Conservation (phyloP, 1,139 yeast species). For the Kodamaea ohmeri region DNA sequence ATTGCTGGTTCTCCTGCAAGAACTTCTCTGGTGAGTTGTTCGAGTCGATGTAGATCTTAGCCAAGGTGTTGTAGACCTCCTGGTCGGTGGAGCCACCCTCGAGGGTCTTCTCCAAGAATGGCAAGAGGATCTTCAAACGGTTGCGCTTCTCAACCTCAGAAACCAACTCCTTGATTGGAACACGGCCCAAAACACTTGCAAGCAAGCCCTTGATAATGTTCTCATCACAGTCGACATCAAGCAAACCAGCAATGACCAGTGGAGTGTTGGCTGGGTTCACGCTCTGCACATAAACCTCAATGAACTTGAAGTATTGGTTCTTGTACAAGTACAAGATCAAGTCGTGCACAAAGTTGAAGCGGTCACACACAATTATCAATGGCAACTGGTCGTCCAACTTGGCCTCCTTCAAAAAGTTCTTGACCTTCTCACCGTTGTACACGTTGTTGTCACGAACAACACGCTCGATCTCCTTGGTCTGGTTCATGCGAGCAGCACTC, state of each 20-base stretch:
- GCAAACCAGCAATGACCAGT: constrained; percentile 91
- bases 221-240: constrained; percentile 98
- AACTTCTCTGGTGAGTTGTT: constrained; percentile 97
- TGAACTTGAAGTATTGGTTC: constrained; percentile 91
- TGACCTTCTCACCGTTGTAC: constrained; percentile 95
- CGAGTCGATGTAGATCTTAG: constrained; percentile 95
- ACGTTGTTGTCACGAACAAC: constrained; percentile 91
- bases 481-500: constrained; percentile 88
- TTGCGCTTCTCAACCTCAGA: constrained; percentile 95
- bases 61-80: constrained; percentile 91
- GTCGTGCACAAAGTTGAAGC: constrained; percentile 89
- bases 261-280: constrained; percentile 96
- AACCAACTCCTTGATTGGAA: constrained; percentile 86
- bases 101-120: constrained; percentile 87
- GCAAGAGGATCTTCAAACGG: constrained; percentile 84
- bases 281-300: constrained; percentile 96
- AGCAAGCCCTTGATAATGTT: constrained; percentile 76
- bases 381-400: constrained; percentile 95
- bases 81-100: constrained; percentile 87
- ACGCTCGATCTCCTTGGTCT: constrained; percentile 91
- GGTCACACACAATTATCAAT: constrained; percentile 91
- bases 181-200: constrained; percentile 88
- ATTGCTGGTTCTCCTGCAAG: constrained; percentile 82
- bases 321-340: constrained; percentile 89
- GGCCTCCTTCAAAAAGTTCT: constrained; percentile 93